These are phyloP conservation scores for Aspergillus amoenus DNA, from an alignment of 2,329 filamentous ascomycete genomes.

Conservation along the genomic window DNA sequence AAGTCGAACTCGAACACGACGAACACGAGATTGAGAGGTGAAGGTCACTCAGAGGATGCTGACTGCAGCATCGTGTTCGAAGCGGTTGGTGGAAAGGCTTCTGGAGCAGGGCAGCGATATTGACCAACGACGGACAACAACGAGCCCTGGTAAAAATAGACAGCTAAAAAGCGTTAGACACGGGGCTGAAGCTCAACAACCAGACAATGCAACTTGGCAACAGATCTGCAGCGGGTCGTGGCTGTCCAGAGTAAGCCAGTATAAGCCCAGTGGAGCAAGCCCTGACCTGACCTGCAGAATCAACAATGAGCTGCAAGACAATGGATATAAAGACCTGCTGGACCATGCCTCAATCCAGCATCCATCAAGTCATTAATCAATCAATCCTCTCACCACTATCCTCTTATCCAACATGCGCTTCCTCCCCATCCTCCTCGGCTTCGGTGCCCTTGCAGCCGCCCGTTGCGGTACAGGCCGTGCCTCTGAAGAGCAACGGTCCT, in stretches of 20 bases:
- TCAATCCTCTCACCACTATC: background rate
- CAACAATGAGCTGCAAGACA: background rate
- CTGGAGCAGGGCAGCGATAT: no score
- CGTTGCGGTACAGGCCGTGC: slow-evolving; percentile 1
- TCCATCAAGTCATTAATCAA: no score
- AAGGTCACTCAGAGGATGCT: no score
- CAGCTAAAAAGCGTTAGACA: background rate
- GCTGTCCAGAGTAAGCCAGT: no score
- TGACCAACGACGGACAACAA: no score
- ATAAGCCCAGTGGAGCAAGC: background rate
- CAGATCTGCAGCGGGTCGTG: background rate
- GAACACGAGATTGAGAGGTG: no score
- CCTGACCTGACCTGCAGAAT: background rate
- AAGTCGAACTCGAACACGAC: no score
- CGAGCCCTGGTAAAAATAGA: background rate
- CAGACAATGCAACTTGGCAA: background rate
- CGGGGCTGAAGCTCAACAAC: no score
- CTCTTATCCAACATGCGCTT: background rate
- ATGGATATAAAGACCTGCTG: background rate
- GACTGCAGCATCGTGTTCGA: no score
- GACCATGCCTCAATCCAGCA: background rate
- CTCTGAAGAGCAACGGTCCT: background rate
- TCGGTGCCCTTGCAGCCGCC: slow-evolving; percentile 1
- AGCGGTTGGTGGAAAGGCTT: no score
- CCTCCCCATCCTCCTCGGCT: slow-evolving; percentile 1